Percentiles rank a stretch among this genome's conserved stretches.
These are phyloP conservation scores for Urochloa ruziziensis DNA, from an alignment of 176 grass and related monocot genomes.

Conservation along the genomic window DNA sequence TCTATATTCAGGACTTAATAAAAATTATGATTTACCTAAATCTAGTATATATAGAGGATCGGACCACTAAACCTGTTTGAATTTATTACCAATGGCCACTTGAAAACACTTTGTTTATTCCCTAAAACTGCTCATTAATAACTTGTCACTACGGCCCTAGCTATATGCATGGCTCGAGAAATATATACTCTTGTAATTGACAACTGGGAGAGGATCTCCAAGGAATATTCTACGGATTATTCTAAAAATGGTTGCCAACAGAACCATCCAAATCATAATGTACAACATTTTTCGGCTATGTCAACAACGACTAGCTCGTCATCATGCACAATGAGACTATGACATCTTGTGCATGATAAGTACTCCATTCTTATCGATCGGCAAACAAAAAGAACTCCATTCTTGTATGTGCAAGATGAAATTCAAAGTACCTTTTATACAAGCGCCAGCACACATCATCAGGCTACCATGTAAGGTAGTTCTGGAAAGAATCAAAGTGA, in stretches of 20 bases:
- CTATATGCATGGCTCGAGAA: background rate
- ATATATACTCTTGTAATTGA: background rate
- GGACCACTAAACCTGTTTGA: background rate
- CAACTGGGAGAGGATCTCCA: background rate
- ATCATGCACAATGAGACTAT: background rate
- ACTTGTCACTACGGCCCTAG: background rate
- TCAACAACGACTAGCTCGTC: background rate
- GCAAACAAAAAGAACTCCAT: background rate
- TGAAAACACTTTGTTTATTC: background rate
- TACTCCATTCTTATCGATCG: too few species aligned
- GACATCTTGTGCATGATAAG: background rate
- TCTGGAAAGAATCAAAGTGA: background rate
- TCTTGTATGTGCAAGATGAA: background rate
- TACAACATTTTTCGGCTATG: background rate
- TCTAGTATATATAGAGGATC: background rate
- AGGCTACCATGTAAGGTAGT: background rate
- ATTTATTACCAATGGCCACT: background rate
- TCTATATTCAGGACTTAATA: too few species aligned
- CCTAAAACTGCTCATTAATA: background rate
- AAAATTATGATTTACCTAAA: background rate
- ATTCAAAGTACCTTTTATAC: background rate
- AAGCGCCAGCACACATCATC: background rate
- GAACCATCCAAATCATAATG: background rate
- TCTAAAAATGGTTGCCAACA: background rate
- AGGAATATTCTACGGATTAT: background rate